phyloP scores from a whole-genome alignment of 768 basidiomycete genomes.

The Lactarius vividus region DNA sequence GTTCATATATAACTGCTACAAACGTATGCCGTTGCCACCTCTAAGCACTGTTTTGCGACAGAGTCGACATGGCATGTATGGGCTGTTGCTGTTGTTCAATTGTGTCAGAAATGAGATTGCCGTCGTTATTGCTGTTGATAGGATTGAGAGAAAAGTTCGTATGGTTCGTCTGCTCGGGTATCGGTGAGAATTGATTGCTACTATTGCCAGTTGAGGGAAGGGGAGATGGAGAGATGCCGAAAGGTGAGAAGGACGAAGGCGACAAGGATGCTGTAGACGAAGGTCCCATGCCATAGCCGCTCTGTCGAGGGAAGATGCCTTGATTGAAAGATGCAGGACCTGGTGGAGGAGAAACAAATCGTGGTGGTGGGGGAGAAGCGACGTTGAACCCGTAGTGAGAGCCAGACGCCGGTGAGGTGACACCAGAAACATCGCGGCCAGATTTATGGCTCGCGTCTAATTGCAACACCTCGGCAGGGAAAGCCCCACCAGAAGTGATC shows the following conservation, averaged over 20 bases:
- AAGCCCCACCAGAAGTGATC: constrained; percentile 18
- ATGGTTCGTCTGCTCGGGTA: constrained; percentile 30
- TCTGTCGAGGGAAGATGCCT: constrained; percentile 29
- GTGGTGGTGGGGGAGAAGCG: constrained; percentile 37
- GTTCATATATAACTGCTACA: constrained; percentile 32
- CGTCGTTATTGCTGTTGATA: constrained; percentile 28
- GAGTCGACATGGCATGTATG: constrained; percentile 27
- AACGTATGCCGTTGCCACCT: constrained; percentile 27
- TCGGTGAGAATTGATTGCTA: constrained; percentile 30
- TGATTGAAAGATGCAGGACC: constrained; percentile 24
- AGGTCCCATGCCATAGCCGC: constrained; percentile 31
- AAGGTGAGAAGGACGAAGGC: constrained; percentile 37
- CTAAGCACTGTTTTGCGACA: constrained; percentile 26
- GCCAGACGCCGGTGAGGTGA: constrained; percentile 34
- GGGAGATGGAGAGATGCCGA: constrained; percentile 37
- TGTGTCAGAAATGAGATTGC: constrained; percentile 29
- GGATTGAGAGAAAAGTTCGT: constrained; percentile 27
- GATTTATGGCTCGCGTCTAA: constrained; percentile 29
- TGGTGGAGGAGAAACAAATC: constrained; percentile 39
- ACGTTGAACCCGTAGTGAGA: constrained; percentile 36
- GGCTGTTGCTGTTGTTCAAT: constrained; percentile 28
- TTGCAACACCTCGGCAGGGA: constrained; percentile 23
- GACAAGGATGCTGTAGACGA: constrained; percentile 25
- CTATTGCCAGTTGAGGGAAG: constrained; percentile 28
- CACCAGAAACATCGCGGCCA: constrained; percentile 33